Evolutionary conservation across 2,329 filamentous ascomycete species (phyloP), one percentile per base, ranked within the genome.

Genomic region (Endocalyx cinctus): DNA sequence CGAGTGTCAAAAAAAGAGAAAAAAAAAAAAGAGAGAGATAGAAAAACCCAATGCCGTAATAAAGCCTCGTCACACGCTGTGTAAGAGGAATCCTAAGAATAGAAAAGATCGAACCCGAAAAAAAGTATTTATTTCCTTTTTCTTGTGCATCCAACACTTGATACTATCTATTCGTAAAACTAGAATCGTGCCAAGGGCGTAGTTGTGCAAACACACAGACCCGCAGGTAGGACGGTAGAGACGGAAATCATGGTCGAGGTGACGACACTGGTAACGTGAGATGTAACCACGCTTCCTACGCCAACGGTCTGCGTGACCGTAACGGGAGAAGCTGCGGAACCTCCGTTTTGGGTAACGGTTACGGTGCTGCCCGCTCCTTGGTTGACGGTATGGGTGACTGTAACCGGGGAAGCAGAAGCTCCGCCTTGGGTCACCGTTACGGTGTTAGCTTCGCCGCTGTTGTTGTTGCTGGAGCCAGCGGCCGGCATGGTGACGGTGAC

Each of bases 401-500:
- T 43, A 16, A 42, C 15, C 23, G 37, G 39, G n/a, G 32, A 27
- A 22, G 34, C 33, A 31, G 32, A 36, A 15, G 29, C 35, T 26
- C 27, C 32, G 31, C 36, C 33, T 20, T 38, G 31, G 18, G 38
- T 41, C 22, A 35, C 27, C 23, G 40, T 37, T 29, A 30, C 31
- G 6, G 39, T 39, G 37, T 37, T 38, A 11, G 40, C 45, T 10
- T 29, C 17, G 13, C 33, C 45, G 5, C 37, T 38, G 11, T 38
- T 38, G 18, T 43, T 32, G 7, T 31, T 35, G 30, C 38, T 18
- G 15, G 25, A 14, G 5, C 13, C 35, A 8, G 33, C 39, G 14
- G 41, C 39, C 6, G 42, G 41, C 29, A 48, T 39, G 13, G 44
- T 46, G 22, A 48, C 37, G 29, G 39, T 34, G 19, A 28, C 34